phyloP scores from a whole-genome alignment of 495 filamentous ascomycete species.

The Annulohypoxylon moriforme region DNA sequence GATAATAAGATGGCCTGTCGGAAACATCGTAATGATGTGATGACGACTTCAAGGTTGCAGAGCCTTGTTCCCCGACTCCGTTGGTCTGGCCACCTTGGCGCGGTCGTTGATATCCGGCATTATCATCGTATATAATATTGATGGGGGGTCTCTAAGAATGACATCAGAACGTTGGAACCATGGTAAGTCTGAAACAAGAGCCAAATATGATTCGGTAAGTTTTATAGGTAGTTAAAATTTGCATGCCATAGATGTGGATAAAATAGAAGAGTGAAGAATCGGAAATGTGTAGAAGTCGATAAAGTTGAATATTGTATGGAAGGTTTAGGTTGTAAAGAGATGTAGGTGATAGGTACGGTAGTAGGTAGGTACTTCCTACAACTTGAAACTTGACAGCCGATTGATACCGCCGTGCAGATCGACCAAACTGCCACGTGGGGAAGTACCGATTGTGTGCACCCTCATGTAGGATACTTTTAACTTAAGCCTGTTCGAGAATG shows the following conservation, averaged over 20 bases:
- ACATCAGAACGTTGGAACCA: not conserved
- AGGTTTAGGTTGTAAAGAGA: not conserved
- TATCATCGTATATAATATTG: constrained; percentile 14
- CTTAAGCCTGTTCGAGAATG: constrained; percentile 3
- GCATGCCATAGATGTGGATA: not conserved
- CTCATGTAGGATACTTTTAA: constrained; percentile 14
- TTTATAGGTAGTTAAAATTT: not conserved
- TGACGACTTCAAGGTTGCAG: constrained; percentile 29
- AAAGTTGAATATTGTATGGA: not conserved
- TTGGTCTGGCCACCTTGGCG: constrained; percentile 26
- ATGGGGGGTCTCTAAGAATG: constrained; percentile 2
- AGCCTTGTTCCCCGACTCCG: constrained; percentile 24
- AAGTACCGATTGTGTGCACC: constrained; percentile 36
- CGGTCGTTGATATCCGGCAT: constrained; percentile 9
- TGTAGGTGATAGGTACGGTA: not conserved
- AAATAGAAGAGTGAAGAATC: not conserved
- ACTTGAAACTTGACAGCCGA: constrained; percentile 34
- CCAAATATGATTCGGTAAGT: not conserved
- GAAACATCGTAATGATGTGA: constrained; percentile 30
- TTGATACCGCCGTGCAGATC: constrained; percentile 38
- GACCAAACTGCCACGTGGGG: constrained; percentile 39
- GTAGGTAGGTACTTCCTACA: constrained; percentile 3
- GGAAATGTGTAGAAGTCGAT: not conserved
- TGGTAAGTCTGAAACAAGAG: not conserved
- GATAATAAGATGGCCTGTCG: constrained; percentile 16